These are phyloP conservation scores for Boeremia exigua DNA, from an alignment of 2,329 filamentous ascomycete genomes.

Conservation along the genomic window DNA sequence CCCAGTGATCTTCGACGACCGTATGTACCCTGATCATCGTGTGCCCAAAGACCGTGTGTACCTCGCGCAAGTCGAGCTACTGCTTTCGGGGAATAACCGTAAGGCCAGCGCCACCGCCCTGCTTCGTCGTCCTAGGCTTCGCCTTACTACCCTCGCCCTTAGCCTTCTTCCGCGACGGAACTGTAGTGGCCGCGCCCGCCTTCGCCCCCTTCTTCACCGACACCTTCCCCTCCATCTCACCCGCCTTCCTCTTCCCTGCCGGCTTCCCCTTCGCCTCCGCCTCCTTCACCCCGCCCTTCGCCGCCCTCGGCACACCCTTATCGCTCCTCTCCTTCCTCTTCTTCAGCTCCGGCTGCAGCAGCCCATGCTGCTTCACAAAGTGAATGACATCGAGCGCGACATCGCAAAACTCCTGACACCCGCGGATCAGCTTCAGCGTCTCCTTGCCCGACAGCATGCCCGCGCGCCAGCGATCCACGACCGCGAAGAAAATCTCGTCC, in stretches of 20 bases:
- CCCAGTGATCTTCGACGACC: too few species aligned
- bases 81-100: background rate
- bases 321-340: conserved; percentile 20
- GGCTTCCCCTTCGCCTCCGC: background rate
- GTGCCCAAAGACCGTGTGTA: too few species aligned
- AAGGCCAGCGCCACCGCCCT: background rate
- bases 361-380: conserved; percentile 38
- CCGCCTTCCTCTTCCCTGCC: conserved; percentile 1
- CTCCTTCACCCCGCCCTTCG: conserved; percentile 2
- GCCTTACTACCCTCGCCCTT: conserved; percentile 16
- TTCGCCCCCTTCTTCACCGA: conserved; percentile 2
- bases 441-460: conserved; percentile 26
- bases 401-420: conserved; percentile 43
- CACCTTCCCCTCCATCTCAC: background rate
- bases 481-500: conserved; percentile 43
- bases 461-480: conserved; percentile 41
- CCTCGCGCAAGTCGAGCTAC: background rate
- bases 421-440: conserved; percentile 28
- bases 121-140: conserved; percentile 7
- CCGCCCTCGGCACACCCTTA: conserved; percentile 26
- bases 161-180: conserved; percentile 28
- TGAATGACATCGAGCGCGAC: conserved; percentile 39
- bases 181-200: background rate
- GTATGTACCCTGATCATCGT: too few species aligned
- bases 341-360: conserved; percentile 14